Conservation (phyloP, 2,329 filamentous ascomycete genomes). For the Leptographium procerum region DNA sequence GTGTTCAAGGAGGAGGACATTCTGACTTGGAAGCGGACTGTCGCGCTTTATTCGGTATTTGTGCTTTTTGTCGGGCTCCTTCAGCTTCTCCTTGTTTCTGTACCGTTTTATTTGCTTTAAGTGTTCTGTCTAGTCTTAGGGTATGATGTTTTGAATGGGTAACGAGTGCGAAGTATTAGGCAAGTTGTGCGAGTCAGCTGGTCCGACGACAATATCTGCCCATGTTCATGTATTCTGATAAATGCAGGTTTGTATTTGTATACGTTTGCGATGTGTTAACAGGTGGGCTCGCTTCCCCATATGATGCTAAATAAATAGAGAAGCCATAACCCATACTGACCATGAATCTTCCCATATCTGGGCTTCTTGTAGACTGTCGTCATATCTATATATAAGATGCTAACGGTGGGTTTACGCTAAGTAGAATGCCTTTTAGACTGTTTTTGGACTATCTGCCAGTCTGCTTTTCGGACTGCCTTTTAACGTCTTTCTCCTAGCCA, state of each 20-base stretch:
- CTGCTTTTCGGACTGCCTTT: no score
- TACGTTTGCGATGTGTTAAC: not conserved
- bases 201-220: not conserved
- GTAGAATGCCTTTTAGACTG: no score
- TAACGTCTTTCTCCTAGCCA: no score
- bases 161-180: not conserved
- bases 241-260: not conserved
- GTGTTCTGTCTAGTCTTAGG: not conserved
- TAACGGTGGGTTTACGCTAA: no score
- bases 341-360: not conserved
- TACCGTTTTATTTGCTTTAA: not conserved
- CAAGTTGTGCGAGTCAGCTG: constrained; percentile 5
- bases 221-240: not conserved
- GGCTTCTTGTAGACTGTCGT: no score
- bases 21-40: not conserved
- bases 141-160: not conserved
- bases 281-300: not conserved
- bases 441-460: no score
- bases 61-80: not conserved
- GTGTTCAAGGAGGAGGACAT: not conserved
- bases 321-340: not conserved
- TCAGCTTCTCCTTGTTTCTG: not conserved
- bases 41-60: not conserved
- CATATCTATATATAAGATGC: no score
- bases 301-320: not conserved